A percentile compares a stretch with the other conserved stretches of the same genome.
These are phyloP conservation scores for Ophiostoma pallidulum DNA, from an alignment of 2,329 filamentous ascomycete genomes.

Conservation along the genomic window DNA sequence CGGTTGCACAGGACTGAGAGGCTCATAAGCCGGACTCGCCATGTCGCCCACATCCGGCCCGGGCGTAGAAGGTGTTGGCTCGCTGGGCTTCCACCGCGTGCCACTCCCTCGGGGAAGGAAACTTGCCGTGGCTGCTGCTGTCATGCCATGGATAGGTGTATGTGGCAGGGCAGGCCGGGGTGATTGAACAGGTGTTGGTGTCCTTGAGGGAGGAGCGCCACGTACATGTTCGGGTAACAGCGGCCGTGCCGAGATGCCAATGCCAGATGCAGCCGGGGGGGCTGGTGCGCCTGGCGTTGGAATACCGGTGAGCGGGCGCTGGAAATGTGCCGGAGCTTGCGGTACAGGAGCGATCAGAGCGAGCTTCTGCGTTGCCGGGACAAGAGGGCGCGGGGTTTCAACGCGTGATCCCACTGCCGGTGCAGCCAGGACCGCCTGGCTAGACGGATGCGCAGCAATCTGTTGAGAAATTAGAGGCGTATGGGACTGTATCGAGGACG, in stretches of 20 bases:
- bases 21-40: conserved; percentile 47
- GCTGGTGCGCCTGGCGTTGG: background rate
- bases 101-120: conserved; percentile 28
- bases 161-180: conserved; percentile 9
- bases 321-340: background rate
- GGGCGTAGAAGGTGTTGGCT: conserved; percentile 50
- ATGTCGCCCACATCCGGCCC: conserved; percentile 29
- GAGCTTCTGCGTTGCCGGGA: conserved; percentile 6
- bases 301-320: background rate
- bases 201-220: conserved; percentile 4
- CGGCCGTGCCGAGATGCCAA: background rate
- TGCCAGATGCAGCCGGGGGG: background rate
- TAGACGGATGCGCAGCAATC: background rate
- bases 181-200: conserved; percentile 13
- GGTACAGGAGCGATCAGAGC: background rate
- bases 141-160: conserved; percentile 7
- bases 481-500: background rate
- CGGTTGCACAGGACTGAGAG: conserved; percentile 45
- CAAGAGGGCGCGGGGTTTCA: conserved; percentile 4
- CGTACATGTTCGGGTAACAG: conserved; percentile 11
- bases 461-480: background rate
- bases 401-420: background rate
- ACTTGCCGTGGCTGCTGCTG: background rate
- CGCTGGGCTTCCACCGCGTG: conserved; percentile 48
- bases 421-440: background rate